phyloP scores from a whole-genome alignment of 2,329 filamentous ascomycete genomes.

The Geosmithia putterillii region DNA sequence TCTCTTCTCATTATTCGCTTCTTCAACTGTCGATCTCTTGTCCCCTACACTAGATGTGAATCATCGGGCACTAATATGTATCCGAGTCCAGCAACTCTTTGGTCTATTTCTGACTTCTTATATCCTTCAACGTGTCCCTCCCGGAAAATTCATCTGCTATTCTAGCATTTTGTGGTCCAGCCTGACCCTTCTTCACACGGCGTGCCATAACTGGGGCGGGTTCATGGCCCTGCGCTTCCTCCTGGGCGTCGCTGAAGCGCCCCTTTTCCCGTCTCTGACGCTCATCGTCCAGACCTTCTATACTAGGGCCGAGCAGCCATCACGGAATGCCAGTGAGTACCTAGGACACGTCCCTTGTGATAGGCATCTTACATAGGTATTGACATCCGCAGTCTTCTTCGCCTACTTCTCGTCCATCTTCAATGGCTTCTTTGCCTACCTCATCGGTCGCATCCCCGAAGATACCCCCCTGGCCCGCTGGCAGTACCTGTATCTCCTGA shows the following conservation, averaged over 20 bases:
- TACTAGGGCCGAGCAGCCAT: conserved; percentile 6
- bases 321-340: conserved; percentile 7
- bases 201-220: conserved; percentile 6
- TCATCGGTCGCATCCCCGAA: conserved; percentile 11
- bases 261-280: conserved; percentile 6
- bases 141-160: conserved; percentile 6
- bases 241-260: conserved; percentile 6
- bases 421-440: conserved; percentile 2
- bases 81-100: neutral
- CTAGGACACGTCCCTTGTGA: neutral
- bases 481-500: conserved; percentile 2
- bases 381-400: neutral
- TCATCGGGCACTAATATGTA: neutral
- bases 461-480: conserved; percentile 7
- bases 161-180: conserved; percentile 5
- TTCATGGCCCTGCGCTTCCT: conserved; percentile 8
- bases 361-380: neutral
- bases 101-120: conserved; percentile 2
- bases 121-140: conserved; percentile 7
- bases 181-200: conserved; percentile 6
- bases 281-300: conserved; percentile 6
- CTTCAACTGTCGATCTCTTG: neutral
- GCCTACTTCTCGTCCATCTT: conserved; percentile 1
- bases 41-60: neutral
- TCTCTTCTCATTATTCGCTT: no score